Conservation (phyloP, 331 rosid genomes). For the Malus hybrid region DNA sequence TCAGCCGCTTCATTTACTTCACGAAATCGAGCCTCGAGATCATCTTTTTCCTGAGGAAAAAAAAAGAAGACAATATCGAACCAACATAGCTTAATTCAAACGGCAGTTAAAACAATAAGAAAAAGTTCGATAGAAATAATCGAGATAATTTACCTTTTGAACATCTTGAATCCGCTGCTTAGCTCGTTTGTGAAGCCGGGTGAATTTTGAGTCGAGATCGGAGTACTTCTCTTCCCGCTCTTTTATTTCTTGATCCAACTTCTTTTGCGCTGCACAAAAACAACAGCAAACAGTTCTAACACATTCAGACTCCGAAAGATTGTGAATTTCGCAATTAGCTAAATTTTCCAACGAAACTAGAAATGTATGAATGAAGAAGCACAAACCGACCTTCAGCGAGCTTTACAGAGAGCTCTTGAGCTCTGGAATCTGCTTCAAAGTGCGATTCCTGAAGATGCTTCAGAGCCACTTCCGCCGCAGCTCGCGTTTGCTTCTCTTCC, state of each 20-base stretch:
- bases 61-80: constrained; percentile 25
- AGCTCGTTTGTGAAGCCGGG: constrained; percentile 93
- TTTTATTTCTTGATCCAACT: constrained; percentile 73
- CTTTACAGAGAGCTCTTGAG: constrained; percentile 67
- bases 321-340: not conserved
- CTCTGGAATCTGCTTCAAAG: constrained; percentile 72
- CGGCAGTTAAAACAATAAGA: not conserved
- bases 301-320: constrained; percentile 23
- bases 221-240: constrained; percentile 89
- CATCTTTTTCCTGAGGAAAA: constrained; percentile 76
- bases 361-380: not conserved
- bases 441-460: constrained; percentile 64
- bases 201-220: constrained; percentile 83
- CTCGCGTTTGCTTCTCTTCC: constrained; percentile 78
- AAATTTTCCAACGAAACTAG: not conserved
- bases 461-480: constrained; percentile 80
- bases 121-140: not conserved
- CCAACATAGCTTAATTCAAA: constrained; percentile 19
- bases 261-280: constrained; percentile 54
- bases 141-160: constrained; percentile 55
- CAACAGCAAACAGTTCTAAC: constrained; percentile 12
- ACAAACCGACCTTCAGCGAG: constrained; percentile 65
- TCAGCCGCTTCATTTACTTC: constrained; percentile 72
- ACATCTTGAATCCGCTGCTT: constrained; percentile 96
- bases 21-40: constrained; percentile 58